Conservation (phyloP, 2,329 filamentous ascomycete species). For the Allantophomopsis lycopodina region DNA sequence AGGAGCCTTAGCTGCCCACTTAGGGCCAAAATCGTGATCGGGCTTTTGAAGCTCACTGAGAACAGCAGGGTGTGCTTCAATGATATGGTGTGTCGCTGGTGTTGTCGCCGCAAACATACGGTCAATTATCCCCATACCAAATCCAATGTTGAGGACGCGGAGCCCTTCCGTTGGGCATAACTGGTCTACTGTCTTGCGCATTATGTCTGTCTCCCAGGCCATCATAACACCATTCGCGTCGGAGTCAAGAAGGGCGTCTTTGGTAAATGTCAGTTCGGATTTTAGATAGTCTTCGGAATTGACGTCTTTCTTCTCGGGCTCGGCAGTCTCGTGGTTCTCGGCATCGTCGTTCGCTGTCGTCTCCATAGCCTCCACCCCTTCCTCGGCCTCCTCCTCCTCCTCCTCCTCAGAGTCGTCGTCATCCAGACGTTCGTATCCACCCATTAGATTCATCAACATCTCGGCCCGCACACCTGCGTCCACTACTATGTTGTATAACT, state of each 20-base stretch:
- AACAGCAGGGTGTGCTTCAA: slow-evolving; percentile 74
- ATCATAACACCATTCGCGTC: slow-evolving; percentile 84
- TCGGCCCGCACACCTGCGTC: slow-evolving; percentile 86
- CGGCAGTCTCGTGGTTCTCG: slow-evolving; percentile 11
- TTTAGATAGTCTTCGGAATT: slow-evolving; percentile 56
- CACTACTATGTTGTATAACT: slow-evolving; percentile 71
- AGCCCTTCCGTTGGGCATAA: slow-evolving; percentile 36
- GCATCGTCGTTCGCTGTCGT: slow-evolving; percentile 19
- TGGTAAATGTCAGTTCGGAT: slow-evolving; percentile 49
- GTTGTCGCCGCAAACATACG: slow-evolving; percentile 55
- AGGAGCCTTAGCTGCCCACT: slow-evolving; percentile 40
- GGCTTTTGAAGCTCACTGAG: slow-evolving; percentile 41
- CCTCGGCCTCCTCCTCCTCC: slow-evolving; percentile 23
- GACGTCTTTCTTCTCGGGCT: slow-evolving; percentile 25
- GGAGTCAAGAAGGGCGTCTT: slow-evolving; percentile 57
- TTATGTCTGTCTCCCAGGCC: slow-evolving; percentile 81
- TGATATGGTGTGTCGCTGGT: slow-evolving; percentile 64
- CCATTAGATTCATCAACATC: slow-evolving; percentile 68
- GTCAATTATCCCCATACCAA: slow-evolving; percentile 86
- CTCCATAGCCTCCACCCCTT: slow-evolving; percentile 5
- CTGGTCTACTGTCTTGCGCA: slow-evolving; percentile 61
- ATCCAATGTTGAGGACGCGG: slow-evolving; percentile 72
- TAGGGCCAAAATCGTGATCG: slow-evolving; percentile 30
- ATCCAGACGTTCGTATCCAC: slow-evolving; percentile 63
- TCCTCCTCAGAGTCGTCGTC: slow-evolving; percentile 31